Evolutionary conservation across 2,329 filamentous ascomycete species (phyloP).

Genomic region (Beauveria sp.): DNA sequence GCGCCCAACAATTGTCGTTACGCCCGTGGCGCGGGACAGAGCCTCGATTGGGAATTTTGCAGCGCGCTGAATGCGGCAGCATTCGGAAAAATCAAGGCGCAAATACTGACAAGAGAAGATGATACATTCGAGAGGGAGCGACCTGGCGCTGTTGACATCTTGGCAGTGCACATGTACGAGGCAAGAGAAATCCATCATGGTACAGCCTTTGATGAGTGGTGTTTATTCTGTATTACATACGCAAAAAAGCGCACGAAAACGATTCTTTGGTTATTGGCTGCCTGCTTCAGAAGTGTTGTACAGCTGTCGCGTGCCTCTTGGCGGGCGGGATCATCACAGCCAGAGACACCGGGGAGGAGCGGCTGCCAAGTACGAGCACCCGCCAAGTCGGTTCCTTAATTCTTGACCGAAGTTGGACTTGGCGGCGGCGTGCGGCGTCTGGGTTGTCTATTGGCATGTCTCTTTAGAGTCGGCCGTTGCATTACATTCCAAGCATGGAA

Average conservation of each 20-base stretch:
- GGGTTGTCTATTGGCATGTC: too few species aligned
- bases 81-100: background rate
- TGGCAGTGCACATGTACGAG: too few species aligned
- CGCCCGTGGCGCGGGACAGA: background rate
- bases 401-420: background rate
- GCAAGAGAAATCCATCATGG: too few species aligned
- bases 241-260: background rate
- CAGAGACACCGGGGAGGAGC: background rate
- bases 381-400: background rate
- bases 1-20: background rate
- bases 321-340: background rate
- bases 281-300: too few species aligned
- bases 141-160: too few species aligned
- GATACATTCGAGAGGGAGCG: too few species aligned
- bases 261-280: background rate
- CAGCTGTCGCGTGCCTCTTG: constrained; percentile 1
- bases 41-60: too few species aligned
- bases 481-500: too few species aligned
- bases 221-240: too few species aligned
- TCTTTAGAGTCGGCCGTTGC: too few species aligned
- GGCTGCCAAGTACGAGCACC: background rate
- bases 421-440: background rate
- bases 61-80: too few species aligned
- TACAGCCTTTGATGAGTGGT: too few species aligned
- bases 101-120: background rate